These are phyloP conservation scores for Endothia cerciana DNA, from an alignment of 2,329 filamentous ascomycete genomes.

Conservation along the genomic window DNA sequence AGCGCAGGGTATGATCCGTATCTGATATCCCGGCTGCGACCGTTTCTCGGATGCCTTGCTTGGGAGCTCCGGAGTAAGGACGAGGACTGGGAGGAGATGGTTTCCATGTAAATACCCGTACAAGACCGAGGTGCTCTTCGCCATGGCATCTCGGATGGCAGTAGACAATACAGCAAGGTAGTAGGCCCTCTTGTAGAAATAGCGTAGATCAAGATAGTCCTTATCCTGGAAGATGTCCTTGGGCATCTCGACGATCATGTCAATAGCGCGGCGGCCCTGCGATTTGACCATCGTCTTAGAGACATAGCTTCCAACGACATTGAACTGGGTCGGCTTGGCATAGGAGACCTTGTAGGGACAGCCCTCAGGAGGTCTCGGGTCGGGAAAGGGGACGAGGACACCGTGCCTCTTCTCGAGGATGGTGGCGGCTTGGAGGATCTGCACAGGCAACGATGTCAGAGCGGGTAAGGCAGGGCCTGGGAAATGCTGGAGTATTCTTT, in stretches of 20 bases:
- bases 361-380: constrained; percentile 75
- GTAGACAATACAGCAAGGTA: constrained; percentile 83
- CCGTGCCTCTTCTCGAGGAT: constrained; percentile 69
- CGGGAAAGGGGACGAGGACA: constrained; percentile 80
- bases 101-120: constrained; percentile 76
- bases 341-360: constrained; percentile 83
- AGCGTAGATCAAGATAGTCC: constrained; percentile 89
- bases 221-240: constrained; percentile 83
- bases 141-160: constrained; percentile 63
- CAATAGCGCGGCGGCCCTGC: constrained; percentile 64
- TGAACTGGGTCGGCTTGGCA: constrained; percentile 74
- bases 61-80: constrained; percentile 38
- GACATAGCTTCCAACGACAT: constrained; percentile 87
- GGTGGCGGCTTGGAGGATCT: constrained; percentile 71
- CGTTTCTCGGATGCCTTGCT: constrained; percentile 30
- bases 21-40: constrained; percentile 51
- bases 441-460: constrained; percentile 1
- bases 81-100: constrained; percentile 71
- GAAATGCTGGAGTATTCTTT: background rate
- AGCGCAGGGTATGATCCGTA: constrained; percentile 78
- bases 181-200: constrained; percentile 93
- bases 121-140: constrained; percentile 57
- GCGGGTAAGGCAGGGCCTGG: background rate
- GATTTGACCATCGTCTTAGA: constrained; percentile 73
- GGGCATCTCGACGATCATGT: constrained; percentile 89